Evolutionary conservation across 805 yeast species (phyloP).

Genomic region (Yamadazyma sp.): DNA sequence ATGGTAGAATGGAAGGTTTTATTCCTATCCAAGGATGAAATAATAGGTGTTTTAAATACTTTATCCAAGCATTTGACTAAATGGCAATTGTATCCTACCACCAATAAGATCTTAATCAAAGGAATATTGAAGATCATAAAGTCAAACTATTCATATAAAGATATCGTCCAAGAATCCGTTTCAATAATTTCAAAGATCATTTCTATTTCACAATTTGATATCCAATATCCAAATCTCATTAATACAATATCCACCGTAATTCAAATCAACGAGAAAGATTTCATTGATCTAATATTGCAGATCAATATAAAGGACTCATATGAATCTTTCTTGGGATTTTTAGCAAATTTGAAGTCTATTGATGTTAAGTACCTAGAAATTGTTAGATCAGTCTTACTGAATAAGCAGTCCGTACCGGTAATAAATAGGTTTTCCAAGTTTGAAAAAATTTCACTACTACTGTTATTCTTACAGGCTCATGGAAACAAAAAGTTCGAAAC

Average conservation of each 20-base stretch:
- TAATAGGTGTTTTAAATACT: not conserved
- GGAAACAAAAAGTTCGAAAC: conserved; percentile 12
- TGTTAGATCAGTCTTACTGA: not conserved
- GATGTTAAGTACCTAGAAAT: not conserved
- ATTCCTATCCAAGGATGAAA: not conserved
- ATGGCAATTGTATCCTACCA: conserved; percentile 6
- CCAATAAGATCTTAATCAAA: conserved; percentile 3
- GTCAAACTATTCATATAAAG: not conserved
- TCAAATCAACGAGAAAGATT: not conserved
- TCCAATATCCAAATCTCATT: conserved; percentile 2
- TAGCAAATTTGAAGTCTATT: not conserved
- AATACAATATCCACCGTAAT: not conserved
- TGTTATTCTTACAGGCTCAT: conserved; percentile 17
- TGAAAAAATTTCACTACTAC: conserved; percentile 1
- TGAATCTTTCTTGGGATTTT: conserved; percentile 1
- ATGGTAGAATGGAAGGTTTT: conserved; percentile 8
- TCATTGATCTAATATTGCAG: conserved; percentile 2
- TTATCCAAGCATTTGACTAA: not conserved
- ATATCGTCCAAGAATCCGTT: too few species aligned
- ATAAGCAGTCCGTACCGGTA: not conserved
- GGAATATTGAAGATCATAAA: conserved; percentile 1
- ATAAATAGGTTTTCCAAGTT: not conserved
- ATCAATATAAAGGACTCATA: conserved; percentile 11
- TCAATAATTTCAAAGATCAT: not conserved
- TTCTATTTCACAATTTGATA: not conserved